phyloP scores from a whole-genome alignment of 75 land plant species.

The Gnetum montanum region DNA sequence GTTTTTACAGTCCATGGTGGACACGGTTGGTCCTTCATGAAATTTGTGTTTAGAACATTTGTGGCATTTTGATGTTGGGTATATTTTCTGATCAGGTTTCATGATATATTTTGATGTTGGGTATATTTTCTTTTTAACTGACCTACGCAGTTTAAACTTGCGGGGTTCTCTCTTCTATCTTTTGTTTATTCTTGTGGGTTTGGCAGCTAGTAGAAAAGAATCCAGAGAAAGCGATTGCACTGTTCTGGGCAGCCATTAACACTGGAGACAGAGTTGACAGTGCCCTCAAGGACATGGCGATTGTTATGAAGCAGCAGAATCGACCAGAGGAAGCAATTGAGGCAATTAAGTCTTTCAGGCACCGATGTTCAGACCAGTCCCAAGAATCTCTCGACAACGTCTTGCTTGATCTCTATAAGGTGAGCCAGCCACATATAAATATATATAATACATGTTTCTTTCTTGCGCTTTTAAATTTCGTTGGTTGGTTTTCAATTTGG shows the following conservation, averaged over 20 bases:
- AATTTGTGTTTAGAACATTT: too few relatives aligned
- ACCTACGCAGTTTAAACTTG: background rate
- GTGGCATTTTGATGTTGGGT: too few relatives aligned
- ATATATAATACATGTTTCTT: background rate
- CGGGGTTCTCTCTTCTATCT: background rate
- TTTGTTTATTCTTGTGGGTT: background rate
- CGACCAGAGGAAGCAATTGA: constrained; percentile 95
- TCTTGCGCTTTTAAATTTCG: background rate
- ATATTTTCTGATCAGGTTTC: too few relatives aligned
- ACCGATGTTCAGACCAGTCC: constrained; percentile 88
- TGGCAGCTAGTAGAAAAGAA: constrained; percentile 96
- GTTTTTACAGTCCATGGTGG: background rate
- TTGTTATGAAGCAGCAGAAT: constrained; percentile 98
- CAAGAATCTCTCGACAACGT: constrained; percentile 95
- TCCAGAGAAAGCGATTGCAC: constrained; percentile 80
- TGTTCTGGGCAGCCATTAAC: constrained; percentile 98
- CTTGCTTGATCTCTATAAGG: constrained; percentile 92
- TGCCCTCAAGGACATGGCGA: constrained; percentile 98
- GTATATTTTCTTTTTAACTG: background rate
- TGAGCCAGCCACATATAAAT: constrained; percentile 2
- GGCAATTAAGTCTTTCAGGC: constrained; percentile 89
- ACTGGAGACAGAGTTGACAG: constrained; percentile 94
- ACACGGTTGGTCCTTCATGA: background rate
- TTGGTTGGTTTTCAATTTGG: background rate
- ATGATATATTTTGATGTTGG: background rate